Evolutionary conservation across 176 grass and related monocot species (phyloP).

Genomic region (Ampelocalamus luodianensis): DNA sequence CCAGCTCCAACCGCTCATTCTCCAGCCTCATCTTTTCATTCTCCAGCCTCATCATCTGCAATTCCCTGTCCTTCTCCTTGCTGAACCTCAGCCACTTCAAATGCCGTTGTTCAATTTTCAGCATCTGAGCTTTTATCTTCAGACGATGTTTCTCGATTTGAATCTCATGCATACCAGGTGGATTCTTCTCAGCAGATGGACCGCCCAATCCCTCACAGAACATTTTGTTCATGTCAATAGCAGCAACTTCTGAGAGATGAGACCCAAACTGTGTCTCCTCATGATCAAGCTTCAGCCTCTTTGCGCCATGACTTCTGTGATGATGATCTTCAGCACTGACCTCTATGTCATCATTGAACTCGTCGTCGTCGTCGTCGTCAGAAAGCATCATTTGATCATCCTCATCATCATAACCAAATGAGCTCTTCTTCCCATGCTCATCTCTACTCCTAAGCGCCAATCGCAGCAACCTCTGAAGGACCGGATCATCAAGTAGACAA

Average conservation of each 20-base stretch:
- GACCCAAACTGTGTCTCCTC: constrained; percentile 39
- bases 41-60: constrained; percentile 71
- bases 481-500: constrained; percentile 61
- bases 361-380: constrained; percentile 53
- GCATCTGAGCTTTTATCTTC: constrained; percentile 64
- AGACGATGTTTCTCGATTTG: constrained; percentile 59
- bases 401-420: constrained; percentile 51
- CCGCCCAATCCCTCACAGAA: constrained; percentile 29
- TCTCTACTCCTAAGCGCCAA: constrained; percentile 52
- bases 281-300: constrained; percentile 39
- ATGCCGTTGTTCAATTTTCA: constrained; percentile 66
- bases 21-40: constrained; percentile 84
- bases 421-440: constrained; percentile 45
- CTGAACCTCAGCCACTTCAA: constrained; percentile 71
- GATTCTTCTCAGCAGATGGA: constrained; percentile 43
- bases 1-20: constrained; percentile 74
- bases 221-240: constrained; percentile 54
- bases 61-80: constrained; percentile 74
- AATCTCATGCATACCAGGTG: background rate
- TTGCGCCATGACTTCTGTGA: constrained; percentile 22
- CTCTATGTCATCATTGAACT: constrained; percentile 41
- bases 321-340: constrained; percentile 36
- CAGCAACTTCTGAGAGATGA: constrained; percentile 44
- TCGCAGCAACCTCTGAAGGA: constrained; percentile 56
- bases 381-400: constrained; percentile 44